phyloP scores from a whole-genome alignment of 2,329 filamentous ascomycete genomes.

The Diplodia sapinea region DNA sequence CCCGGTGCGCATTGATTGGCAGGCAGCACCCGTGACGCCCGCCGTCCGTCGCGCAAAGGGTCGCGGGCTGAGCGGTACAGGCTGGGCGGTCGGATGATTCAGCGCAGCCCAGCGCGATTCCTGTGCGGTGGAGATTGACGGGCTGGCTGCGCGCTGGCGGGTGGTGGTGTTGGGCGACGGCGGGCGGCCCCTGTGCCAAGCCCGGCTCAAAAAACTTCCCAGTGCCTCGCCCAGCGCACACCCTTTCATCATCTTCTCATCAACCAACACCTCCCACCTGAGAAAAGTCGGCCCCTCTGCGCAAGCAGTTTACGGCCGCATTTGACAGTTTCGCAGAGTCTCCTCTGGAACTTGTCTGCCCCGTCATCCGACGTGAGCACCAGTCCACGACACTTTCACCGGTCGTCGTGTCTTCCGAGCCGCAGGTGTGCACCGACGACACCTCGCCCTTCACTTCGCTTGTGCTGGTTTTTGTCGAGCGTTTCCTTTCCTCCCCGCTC shows the following conservation, averaged over 20 bases:
- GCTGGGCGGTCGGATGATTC: constrained; percentile 10
- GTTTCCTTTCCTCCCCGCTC: constrained; percentile 27
- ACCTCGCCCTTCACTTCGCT: constrained; percentile 30
- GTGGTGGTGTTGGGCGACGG: constrained; percentile 24
- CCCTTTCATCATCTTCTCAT: constrained; percentile 32
- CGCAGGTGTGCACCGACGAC: constrained; percentile 25
- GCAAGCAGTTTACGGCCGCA: constrained; percentile 38
- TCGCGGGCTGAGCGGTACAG: constrained; percentile 13
- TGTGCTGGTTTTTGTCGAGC: constrained; percentile 28
- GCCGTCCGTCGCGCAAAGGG: constrained; percentile 11
- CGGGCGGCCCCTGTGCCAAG: constrained; percentile 26
- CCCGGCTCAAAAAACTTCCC: constrained; percentile 30
- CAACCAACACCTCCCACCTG: constrained; percentile 27
- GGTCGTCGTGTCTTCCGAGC: constrained; percentile 35
- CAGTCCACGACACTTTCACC: constrained; percentile 26
- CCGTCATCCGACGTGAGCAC: constrained; percentile 21
- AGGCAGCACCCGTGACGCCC: constrained; percentile 15
- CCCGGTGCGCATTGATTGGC: constrained; percentile 17
- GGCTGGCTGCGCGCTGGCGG: background rate
- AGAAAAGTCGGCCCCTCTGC: constrained; percentile 29
- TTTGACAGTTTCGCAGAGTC: constrained; percentile 46
- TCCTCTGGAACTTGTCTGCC: constrained; percentile 46
- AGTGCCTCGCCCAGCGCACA: constrained; percentile 27
- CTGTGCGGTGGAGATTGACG: constrained; percentile 3
- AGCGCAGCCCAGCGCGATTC: constrained; percentile 9